Base-by-base conservation (phyloP, 2,329 filamentous ascomycete species). In the Whalleya microplaca region DNA sequence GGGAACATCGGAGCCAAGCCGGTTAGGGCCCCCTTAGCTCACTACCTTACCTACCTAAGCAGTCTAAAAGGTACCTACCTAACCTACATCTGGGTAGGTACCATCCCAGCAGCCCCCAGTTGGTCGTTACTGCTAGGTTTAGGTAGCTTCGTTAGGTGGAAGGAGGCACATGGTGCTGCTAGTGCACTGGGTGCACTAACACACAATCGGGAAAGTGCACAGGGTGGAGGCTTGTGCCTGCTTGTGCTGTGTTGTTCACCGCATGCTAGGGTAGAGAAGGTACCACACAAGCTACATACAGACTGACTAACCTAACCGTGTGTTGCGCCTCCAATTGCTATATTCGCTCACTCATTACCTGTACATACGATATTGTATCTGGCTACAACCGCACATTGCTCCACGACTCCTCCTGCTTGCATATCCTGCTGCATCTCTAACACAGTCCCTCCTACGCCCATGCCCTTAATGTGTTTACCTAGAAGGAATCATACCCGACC, bases 341-440 rank as follows among this genome's bases (percentile, higher is more conserved):
- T 37, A 37, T 37, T 37, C 32, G 32, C 32, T 37, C 32, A 37
- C 14, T 3, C 32, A 14, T n/a, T n/a, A n/a, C n/a, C n/a, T n/a
- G n/a, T n/a, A n/a, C n/a, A n/a, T n/a, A n/a, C n/a, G 5, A 12
- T 29, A 12, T 29, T 12, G 27, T 48, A 58, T 45, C 55, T 61
- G 58, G 58, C 55, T 61, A 51, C 53, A 55, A 48, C 55, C 46
- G 58, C 60, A 58, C 57, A 63, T 54, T 56, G 54, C 45, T 55
- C 53, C 45, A 60, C 55, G 45, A 60, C 58, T 60, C 45, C 60
- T 48, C 58, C 55, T 52, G 52, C 60, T 54, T 63, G 60, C 60
- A 63, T 58, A 56, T 12, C 10, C 32, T 37, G 32, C 10, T 37
- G 10, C 32, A 12, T 5, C 10, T 7, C 32, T 29, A 12, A 5